Conservation (phyloP, 192 early-diverging fungal species). For the Coemansia sp. region DNA sequence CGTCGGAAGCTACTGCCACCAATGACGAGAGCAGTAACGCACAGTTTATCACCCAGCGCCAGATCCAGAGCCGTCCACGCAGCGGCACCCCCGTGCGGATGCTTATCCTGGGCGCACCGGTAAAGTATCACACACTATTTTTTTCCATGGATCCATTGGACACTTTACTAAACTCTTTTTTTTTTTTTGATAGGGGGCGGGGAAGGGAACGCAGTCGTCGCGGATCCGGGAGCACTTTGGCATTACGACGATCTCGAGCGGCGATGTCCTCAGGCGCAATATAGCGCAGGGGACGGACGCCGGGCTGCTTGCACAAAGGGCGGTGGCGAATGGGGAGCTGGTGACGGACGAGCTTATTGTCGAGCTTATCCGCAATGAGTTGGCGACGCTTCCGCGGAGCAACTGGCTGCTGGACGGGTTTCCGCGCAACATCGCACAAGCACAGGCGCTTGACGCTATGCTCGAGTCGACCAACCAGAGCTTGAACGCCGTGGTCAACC, state of each 20-base stretch:
- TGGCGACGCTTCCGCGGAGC: slow-evolving; percentile 34
- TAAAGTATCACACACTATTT: slow-evolving; percentile 31
- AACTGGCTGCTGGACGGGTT: slow-evolving; percentile 89
- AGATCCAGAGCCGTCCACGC: slow-evolving; percentile 19
- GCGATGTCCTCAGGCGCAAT: slow-evolving; percentile 82
- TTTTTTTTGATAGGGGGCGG: slow-evolving; percentile 60
- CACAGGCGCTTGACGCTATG: slow-evolving; percentile 64
- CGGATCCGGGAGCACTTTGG: slow-evolving; percentile 69
- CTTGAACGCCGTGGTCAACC: slow-evolving; percentile 82
- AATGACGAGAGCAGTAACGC: not conserved
- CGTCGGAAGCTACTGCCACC: slow-evolving; percentile 9
- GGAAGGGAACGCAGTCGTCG: slow-evolving; percentile 89
- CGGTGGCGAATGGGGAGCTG: slow-evolving; percentile 42
- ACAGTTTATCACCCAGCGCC: not conserved
- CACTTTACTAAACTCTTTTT: not conserved
- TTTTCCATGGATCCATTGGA: not conserved
- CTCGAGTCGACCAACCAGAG: slow-evolving; percentile 54
- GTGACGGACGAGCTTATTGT: slow-evolving; percentile 48
- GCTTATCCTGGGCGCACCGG: slow-evolving; percentile 72
- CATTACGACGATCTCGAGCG: slow-evolving; percentile 74
- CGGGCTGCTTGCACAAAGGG: slow-evolving; percentile 56
- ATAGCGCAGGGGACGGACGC: slow-evolving; percentile 66
- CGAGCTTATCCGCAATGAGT: slow-evolving; percentile 42
- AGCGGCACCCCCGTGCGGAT: slow-evolving; percentile 59
- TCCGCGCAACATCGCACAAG: slow-evolving; percentile 84